Base-by-base conservation (phyloP, 2,329 filamentous ascomycete genomes). In the Fusarium incarnatum region DNA sequence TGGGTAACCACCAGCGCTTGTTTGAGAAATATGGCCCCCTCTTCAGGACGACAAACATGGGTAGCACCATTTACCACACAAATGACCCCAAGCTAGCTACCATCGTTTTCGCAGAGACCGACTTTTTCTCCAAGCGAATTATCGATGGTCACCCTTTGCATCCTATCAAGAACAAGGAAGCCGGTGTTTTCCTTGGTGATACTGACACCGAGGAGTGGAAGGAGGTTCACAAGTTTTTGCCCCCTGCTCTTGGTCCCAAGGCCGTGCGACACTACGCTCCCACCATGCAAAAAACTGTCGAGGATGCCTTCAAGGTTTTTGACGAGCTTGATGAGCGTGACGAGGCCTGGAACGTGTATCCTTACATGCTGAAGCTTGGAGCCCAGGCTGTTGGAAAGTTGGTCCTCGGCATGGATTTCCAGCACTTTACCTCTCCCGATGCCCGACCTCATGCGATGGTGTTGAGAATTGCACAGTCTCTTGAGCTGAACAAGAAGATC, bases 261-360 rank as follows among this genome's bases (percentile, higher is more conserved):
- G 88, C 88, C 0, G 87, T 90, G 7, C 80, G 85, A 1, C 88
- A 90, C 69, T 90, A 90, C 64, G 83, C 86, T 0, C 87, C 88
- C 0, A 83, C 81, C 0, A 90, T 91, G 86, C 86, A 89, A 66
- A 75, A 81, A 48, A 85, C 84, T 0, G 81, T 87, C 4, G 83
- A 88, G 67, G 79, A 83, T 20, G 76, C 85, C 0, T 89, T 85
- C 72, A 79, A 78, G 8, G 82, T 85, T 3, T 85, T 86, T 32
- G 84, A 86, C 62, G 79, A 83, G 50, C 79, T 90, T 1, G 87
- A 88, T 65, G 76, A 82, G 32, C 75, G 81, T 1, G 82, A 78
- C 7, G 81, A 84, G 65, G 79, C 83, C 5, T 85, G 79, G 77
- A 85, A 86, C 60, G 83, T 84, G 6, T 85, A 85, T 63, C 80